These are phyloP conservation scores for Arabis alpina DNA, from an alignment of 345 rosid genomes.

Conservation along the genomic window DNA sequence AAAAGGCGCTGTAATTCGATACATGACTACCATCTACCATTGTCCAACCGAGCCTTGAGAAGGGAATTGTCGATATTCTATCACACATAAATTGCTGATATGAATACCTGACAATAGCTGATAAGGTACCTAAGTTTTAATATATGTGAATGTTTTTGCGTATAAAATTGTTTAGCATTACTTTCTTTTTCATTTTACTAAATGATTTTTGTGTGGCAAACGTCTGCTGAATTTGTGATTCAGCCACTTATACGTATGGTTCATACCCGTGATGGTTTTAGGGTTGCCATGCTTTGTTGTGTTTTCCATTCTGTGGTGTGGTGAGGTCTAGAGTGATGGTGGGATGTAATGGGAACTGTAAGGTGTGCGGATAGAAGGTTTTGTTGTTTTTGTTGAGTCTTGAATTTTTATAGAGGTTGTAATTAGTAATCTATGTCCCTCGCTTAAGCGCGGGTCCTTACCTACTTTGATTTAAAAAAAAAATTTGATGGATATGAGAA, in stretches of 20 bases:
- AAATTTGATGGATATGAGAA: no score
- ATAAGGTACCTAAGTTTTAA: constrained; percentile 55
- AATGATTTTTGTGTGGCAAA: constrained; percentile 46
- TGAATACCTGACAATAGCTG: constrained; percentile 83
- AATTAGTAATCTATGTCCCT: no score
- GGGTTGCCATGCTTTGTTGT: constrained; percentile 79
- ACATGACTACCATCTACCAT: constrained; percentile 74
- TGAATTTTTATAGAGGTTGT: no score
- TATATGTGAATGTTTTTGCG: constrained; percentile 14
- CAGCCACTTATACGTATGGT: constrained; percentile 93
- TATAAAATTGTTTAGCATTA: constrained; percentile 20
- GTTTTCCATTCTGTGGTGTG: no score
- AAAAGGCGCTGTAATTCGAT: constrained; percentile 70
- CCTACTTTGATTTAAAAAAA: no score
- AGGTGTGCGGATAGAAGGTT: no score
- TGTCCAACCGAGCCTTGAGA: constrained; percentile 90
- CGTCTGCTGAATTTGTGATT: constrained; percentile 78
- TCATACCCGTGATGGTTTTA: constrained; percentile 93
- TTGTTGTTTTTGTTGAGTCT: no score
- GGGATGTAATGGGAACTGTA: no score
- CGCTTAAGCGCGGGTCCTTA: no score
- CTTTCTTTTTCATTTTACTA: constrained; percentile 31
- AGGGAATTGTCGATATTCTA: constrained; percentile 91
- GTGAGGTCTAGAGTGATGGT: no score
- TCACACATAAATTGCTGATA: constrained; percentile 74